Conservation (phyloP, 2,329 filamentous ascomycete genomes). For the Tolypocladium ophioglossoides region DNA sequence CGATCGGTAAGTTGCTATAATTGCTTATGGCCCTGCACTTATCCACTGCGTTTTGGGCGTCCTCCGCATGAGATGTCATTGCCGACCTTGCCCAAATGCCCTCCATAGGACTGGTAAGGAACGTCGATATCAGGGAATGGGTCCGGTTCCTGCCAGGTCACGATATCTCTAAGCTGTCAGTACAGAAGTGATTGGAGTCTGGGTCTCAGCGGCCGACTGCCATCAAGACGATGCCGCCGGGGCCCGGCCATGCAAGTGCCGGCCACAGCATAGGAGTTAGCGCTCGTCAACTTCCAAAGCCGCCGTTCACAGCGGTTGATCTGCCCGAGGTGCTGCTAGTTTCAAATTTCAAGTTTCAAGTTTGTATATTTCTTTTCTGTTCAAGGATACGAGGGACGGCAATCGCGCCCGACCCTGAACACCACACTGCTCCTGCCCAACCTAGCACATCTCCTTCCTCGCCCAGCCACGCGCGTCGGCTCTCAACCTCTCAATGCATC, state of each 20-base stretch:
- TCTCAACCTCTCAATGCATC: not conserved
- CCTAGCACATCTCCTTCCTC: not conserved
- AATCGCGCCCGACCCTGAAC: not conserved
- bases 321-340: not conserved
- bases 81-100: not conserved
- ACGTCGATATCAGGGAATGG: not conserved
- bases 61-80: not conserved
- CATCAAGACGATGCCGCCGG: not conserved
- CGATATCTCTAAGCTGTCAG: not conserved
- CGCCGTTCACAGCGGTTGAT: not conserved
- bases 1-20: constrained; percentile 34
- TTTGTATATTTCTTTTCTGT: not conserved
- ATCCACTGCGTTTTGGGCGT: not conserved
- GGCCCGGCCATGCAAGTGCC: not conserved
- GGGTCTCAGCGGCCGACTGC: not conserved
- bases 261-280: not conserved
- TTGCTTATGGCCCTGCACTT: not conserved
- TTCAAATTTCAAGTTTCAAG: no score
- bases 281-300: not conserved
- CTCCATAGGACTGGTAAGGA: not conserved
- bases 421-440: not conserved
- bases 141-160: not conserved
- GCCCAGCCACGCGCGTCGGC: not conserved
- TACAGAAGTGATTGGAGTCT: not conserved
- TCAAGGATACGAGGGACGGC: not conserved